Percentiles rank a stretch among this genome's conserved stretches.
Evolutionary conservation across 495 filamentous ascomycete genomes (phyloP).

Genomic region (Hypoxylon intermedium): DNA sequence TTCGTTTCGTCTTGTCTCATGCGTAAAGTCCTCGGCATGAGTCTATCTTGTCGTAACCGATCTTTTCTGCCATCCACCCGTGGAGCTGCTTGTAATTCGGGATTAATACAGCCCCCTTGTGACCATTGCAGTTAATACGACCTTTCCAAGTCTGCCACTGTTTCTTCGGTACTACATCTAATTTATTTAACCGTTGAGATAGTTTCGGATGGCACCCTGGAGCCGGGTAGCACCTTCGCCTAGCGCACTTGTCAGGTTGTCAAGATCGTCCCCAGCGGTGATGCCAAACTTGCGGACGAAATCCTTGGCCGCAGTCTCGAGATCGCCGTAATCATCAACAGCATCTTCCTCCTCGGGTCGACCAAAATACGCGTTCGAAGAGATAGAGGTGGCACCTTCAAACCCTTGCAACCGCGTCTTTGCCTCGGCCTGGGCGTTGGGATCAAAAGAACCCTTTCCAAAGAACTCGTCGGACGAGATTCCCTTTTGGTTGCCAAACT

Average conservation of each 20-base stretch:
- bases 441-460: conserved; percentile 84
- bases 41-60: neutral
- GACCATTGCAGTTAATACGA: neutral
- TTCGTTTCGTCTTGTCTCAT: conserved; percentile 24
- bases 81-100: neutral
- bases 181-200: conserved; percentile 62
- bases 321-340: conserved; percentile 78
- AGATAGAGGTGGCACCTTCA: conserved; percentile 90
- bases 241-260: conserved; percentile 79
- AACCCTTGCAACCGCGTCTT: conserved; percentile 87
- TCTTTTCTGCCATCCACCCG: neutral
- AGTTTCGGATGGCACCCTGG: conserved; percentile 88
- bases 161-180: neutral
- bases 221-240: conserved; percentile 85
- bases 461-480: conserved; percentile 99
- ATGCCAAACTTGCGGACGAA: conserved; percentile 93
- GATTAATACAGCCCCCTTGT: neutral
- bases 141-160: neutral
- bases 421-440: conserved; percentile 80
- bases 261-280: conserved; percentile 92
- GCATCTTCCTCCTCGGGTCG: conserved; percentile 76
- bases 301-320: conserved; percentile 92
- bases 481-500: conserved; percentile 91
- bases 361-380: conserved; percentile 95
- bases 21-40: conserved; percentile 1